Evolutionary conservation across 129 eudicot genomes (phyloP).

Genomic region (Scalesia atractyloides): DNA sequence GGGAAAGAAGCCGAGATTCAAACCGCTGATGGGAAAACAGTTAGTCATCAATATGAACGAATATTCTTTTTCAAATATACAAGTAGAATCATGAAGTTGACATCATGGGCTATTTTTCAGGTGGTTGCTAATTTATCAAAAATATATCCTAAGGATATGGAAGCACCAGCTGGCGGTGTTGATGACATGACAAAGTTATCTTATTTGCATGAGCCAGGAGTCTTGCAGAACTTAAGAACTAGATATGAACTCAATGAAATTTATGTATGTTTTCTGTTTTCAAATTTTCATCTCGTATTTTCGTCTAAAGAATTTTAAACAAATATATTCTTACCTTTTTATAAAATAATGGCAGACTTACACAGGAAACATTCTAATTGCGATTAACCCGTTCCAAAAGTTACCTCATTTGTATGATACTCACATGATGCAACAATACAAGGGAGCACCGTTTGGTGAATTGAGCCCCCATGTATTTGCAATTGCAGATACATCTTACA

Average conservation of each 20-base stretch:
- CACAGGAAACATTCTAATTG: conserved; percentile 96
- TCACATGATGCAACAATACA: conserved; percentile 99
- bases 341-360: conserved; percentile 66
- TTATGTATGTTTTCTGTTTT: conserved; percentile 61
- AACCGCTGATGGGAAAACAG: conserved; percentile 70
- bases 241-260: conserved; percentile 98
- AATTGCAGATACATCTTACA: conserved; percentile 93
- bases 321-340: conserved; percentile 18
- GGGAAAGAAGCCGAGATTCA: conserved; percentile 71
- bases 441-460: conserved; percentile 95
- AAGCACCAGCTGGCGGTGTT: conserved; percentile 98
- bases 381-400: conserved; percentile 97
- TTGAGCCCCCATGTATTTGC: conserved; percentile 99
- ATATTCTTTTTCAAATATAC: neutral
- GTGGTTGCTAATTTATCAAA: conserved; percentile 74
- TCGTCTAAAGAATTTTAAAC: neutral
- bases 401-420: conserved; percentile 82
- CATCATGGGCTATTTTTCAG: conserved; percentile 42
- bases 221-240: conserved; percentile 67
- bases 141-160: conserved; percentile 83
- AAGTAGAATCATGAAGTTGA: neutral
- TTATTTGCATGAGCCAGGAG: conserved; percentile 98
- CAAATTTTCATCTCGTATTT: conserved; percentile 8
- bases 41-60: conserved; percentile 15
- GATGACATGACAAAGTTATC: conserved; percentile 98